Conservation (phyloP, 2,329 filamentous ascomycete genomes). For the Colletotrichum sp. region DNA sequence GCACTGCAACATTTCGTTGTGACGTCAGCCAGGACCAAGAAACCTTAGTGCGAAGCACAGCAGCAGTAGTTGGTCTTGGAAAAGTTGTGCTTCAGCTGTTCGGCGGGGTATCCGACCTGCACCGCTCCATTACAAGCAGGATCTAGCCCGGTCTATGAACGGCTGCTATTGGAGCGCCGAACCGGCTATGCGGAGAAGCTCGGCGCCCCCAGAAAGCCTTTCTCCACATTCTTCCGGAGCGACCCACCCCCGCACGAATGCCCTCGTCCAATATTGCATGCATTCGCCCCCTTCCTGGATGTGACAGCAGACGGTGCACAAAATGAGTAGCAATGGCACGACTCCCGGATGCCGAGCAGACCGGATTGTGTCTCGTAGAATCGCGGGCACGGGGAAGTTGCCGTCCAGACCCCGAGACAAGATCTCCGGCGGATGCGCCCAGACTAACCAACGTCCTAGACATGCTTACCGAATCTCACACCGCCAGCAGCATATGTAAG, state of each 20-base stretch:
- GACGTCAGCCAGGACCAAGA: conserved; percentile 9
- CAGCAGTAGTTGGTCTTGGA: not conserved
- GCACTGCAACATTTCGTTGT: not conserved
- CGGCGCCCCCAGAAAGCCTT: not conserved
- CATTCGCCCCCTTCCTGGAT: not conserved
- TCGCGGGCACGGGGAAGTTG: not conserved
- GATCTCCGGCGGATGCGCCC: not conserved
- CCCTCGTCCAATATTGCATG: not conserved
- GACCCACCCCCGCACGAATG: not conserved
- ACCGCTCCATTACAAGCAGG: not conserved
- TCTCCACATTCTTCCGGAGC: not conserved
- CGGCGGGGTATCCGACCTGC: not conserved
- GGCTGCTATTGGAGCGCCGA: not conserved
- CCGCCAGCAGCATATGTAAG: not conserved
- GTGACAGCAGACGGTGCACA: not conserved
- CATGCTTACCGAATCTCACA: not conserved
- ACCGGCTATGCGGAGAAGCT: not conserved
- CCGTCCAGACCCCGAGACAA: not conserved
- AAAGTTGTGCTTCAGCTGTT: not conserved
- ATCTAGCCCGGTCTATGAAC: not conserved
- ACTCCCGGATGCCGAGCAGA: not conserved
- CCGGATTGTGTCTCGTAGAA: not conserved
- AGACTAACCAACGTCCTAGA: not conserved
- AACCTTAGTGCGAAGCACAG: not conserved
- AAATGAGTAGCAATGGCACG: not conserved